Conservation (phyloP, 2,329 filamentous ascomycete species). For the Cercospora sp. region DNA sequence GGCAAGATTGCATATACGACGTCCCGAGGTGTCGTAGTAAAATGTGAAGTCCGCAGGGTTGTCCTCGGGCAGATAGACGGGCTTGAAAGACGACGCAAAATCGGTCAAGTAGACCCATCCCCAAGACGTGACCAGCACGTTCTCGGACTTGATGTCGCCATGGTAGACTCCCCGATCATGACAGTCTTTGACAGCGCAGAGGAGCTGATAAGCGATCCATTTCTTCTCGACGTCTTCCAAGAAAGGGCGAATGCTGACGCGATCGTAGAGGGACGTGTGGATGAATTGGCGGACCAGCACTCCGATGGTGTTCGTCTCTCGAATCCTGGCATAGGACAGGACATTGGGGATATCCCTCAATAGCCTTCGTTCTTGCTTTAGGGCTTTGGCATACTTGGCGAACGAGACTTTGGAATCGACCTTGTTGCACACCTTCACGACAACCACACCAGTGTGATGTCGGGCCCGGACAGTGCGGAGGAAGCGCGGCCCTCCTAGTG, state of each 20-base stretch:
- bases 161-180: slow-evolving; percentile 88
- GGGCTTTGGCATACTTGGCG: slow-evolving; percentile 72
- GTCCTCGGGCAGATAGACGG: slow-evolving; percentile 87
- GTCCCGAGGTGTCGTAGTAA: slow-evolving; percentile 90
- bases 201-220: slow-evolving; percentile 93
- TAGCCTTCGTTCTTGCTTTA: slow-evolving; percentile 79
- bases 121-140: slow-evolving; percentile 95
- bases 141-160: slow-evolving; percentile 98
- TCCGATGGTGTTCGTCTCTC: slow-evolving; percentile 88
- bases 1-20: slow-evolving; percentile 90
- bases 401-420: slow-evolving; percentile 74
- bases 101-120: slow-evolving; percentile 99
- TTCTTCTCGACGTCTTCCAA: slow-evolving; percentile 98
- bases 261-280: slow-evolving; percentile 95
- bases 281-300: slow-evolving; percentile 94
- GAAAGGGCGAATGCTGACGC: slow-evolving; percentile 92
- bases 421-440: slow-evolving; percentile 94
- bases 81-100: slow-evolving; percentile 94
- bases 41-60: slow-evolving; percentile 98
- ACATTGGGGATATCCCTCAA: slow-evolving; percentile 87
- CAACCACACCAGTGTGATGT: slow-evolving; percentile 84
- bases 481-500: slow-evolving; percentile 86
- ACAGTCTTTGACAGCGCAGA: slow-evolving; percentile 89
- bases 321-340: slow-evolving; percentile 81
- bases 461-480: slow-evolving; percentile 95